Evolutionary conservation across 1,284 basidiomycete species (phyloP).

Genomic region (Dichomitus squalens): DNA sequence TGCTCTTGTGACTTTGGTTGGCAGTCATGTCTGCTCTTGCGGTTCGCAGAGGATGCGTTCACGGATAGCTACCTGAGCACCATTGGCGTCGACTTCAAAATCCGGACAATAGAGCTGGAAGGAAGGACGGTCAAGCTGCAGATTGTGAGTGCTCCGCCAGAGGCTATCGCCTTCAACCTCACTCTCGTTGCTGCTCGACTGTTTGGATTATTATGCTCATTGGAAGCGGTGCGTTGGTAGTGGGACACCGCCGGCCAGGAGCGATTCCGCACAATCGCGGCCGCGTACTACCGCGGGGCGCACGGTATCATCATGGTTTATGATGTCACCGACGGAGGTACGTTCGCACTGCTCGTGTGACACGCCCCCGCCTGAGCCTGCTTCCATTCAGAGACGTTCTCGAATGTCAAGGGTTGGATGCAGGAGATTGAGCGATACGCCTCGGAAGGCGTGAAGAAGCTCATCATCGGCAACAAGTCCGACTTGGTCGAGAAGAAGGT

Average conservation of each 20-base stretch:
- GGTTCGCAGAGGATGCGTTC: conserved; percentile 99
- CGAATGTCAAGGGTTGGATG: conserved; percentile 99
- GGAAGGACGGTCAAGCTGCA: conserved; percentile 99
- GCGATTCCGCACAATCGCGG: conserved; percentile 98
- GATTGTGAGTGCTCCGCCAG: conserved; percentile 74
- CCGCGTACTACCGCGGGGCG: conserved; percentile 95
- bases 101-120: conserved; percentile 98
- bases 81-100: conserved; percentile 99
- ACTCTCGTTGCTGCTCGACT: background rate
- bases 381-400: conserved; percentile 79
- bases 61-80: conserved; percentile 99
- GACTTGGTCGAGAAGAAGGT: conserved; percentile 98
- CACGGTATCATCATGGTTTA: conserved; percentile 99
- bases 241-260: conserved; percentile 99
- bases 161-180: background rate
- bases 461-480: conserved; percentile 97
- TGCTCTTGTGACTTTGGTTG: background rate
- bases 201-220: background rate
- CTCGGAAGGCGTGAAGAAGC: conserved; percentile 97
- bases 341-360: conserved; percentile 20
- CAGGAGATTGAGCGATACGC: conserved; percentile 99
- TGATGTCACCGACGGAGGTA: conserved; percentile 98
- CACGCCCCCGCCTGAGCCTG: background rate
- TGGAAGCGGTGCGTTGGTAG: conserved; percentile 40
- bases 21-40: conserved; percentile 95